Evolutionary conservation across 495 filamentous ascomycete genomes (phyloP).

Genomic region (Penicillium fimorum): DNA sequence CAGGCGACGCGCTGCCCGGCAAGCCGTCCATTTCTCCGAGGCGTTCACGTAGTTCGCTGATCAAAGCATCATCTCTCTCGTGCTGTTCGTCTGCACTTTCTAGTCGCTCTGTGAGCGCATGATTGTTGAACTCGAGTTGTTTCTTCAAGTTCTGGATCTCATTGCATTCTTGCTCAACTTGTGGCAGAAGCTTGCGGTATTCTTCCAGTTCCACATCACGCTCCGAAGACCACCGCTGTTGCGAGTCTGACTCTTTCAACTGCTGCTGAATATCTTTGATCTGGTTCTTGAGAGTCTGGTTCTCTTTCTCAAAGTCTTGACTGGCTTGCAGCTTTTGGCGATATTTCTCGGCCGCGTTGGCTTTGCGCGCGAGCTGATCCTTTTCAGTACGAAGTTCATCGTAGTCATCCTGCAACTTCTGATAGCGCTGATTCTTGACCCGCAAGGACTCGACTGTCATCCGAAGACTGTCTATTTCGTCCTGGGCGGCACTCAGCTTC

Average conservation of each 20-base stretch:
- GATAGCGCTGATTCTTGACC: constrained; percentile 47
- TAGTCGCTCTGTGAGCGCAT: constrained; percentile 52
- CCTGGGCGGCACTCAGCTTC: constrained; percentile 48
- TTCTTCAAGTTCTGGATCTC: constrained; percentile 57
- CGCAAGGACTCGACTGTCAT: constrained; percentile 44
- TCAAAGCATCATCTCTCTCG: constrained; percentile 52
- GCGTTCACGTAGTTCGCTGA: constrained; percentile 53
- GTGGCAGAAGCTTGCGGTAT: constrained; percentile 54
- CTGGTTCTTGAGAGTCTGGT: constrained; percentile 59
- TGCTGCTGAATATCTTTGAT: constrained; percentile 57
- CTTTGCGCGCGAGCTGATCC: constrained; percentile 73
- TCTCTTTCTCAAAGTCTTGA: constrained; percentile 69
- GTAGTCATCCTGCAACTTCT: constrained; percentile 63
- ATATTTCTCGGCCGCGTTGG: constrained; percentile 72
- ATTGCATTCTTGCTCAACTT: constrained; percentile 60
- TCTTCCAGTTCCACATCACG: constrained; percentile 59
- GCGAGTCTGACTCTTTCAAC: constrained; percentile 51
- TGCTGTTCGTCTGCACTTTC: constrained; percentile 55
- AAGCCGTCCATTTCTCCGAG: constrained; percentile 51
- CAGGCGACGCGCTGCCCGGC: constrained; percentile 42
- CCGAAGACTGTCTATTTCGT: constrained; percentile 42
- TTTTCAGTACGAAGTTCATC: constrained; percentile 70
- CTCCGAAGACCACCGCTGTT: constrained; percentile 44
- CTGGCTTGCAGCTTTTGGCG: constrained; percentile 72
- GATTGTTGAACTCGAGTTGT: constrained; percentile 58